Evolutionary conservation across 1,139 yeast genomes (phyloP).

Genomic region (Geotrichum fermentans): DNA sequence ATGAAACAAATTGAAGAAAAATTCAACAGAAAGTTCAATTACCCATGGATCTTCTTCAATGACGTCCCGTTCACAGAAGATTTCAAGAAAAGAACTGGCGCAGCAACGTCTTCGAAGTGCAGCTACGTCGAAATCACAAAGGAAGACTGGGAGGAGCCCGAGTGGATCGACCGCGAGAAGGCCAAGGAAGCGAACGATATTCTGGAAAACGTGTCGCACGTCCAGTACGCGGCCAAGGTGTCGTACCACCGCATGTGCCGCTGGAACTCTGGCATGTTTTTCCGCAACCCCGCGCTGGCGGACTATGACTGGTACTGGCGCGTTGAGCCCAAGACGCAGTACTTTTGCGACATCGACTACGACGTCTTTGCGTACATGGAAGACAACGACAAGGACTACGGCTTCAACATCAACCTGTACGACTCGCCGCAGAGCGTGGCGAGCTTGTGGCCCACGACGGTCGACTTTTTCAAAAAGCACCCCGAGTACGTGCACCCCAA

Average conservation of each 20-base stretch:
- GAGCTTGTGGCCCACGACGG: conserved; percentile 65
- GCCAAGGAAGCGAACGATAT: conserved; percentile 43
- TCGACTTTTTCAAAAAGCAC: conserved; percentile 50
- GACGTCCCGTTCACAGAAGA: conserved; percentile 58
- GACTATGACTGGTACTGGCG: conserved; percentile 69
- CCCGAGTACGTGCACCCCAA: conserved; percentile 61
- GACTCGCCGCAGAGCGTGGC: conserved; percentile 62
- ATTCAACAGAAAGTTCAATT: conserved; percentile 64
- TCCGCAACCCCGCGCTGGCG: conserved; percentile 54
- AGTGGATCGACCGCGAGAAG: conserved; percentile 43
- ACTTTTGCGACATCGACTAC: conserved; percentile 62
- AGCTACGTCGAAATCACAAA: conserved; percentile 52
- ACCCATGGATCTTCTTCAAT: conserved; percentile 77
- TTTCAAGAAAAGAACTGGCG: conserved; percentile 44
- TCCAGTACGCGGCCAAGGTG: conserved; percentile 58
- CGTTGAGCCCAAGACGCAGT: conserved; percentile 68
- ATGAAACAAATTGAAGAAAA: conserved; percentile 55
- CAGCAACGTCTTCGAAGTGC: conserved; percentile 47
- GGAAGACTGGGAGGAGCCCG: conserved; percentile 64
- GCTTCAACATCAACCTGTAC: conserved; percentile 62
- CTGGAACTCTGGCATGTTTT: conserved; percentile 62
- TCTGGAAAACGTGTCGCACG: conserved; percentile 43
- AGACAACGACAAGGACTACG: conserved; percentile 58
- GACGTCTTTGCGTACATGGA: conserved; percentile 75
- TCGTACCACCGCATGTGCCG: conserved; percentile 81